phyloP scores from a whole-genome alignment of 495 filamentous ascomycete genomes.

The Daldinia decipiens region DNA sequence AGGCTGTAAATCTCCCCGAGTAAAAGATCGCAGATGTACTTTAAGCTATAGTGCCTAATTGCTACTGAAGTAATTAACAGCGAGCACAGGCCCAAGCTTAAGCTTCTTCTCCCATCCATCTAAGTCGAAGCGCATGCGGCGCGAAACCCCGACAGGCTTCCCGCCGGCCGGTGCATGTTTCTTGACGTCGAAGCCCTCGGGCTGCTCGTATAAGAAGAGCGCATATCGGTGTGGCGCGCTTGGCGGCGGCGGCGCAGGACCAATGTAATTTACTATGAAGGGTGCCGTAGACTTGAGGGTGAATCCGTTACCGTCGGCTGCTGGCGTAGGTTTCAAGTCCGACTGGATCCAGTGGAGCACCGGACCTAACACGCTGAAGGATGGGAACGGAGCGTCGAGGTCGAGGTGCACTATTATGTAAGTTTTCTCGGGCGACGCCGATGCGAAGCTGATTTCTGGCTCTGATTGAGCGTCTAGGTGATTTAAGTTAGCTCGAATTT shows the following conservation, averaged over 20 bases:
- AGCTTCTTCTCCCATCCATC: slow-evolving; percentile 60
- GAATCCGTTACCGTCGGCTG: slow-evolving; percentile 23
- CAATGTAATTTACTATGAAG: slow-evolving; percentile 58
- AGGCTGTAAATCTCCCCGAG: background rate
- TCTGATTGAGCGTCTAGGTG: slow-evolving; percentile 23
- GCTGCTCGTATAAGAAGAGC: slow-evolving; percentile 68
- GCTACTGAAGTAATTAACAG: slow-evolving; percentile 63
- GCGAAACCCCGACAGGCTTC: slow-evolving; percentile 51
- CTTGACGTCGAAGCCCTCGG: slow-evolving; percentile 57
- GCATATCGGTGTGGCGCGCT: slow-evolving; percentile 66
- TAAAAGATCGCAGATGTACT: background rate
- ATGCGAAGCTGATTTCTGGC: slow-evolving; percentile 30
- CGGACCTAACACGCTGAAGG: slow-evolving; percentile 59
- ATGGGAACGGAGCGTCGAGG: slow-evolving; percentile 64
- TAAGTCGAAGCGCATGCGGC: slow-evolving; percentile 63
- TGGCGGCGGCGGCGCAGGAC: slow-evolving; percentile 61
- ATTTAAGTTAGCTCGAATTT: slow-evolving; percentile 5
- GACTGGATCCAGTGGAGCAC: slow-evolving; percentile 64
- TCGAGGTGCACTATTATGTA: slow-evolving; percentile 63
- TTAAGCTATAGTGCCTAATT: slow-evolving; percentile 15
- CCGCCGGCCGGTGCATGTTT: slow-evolving; percentile 52
- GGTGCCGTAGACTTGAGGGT: slow-evolving; percentile 26
- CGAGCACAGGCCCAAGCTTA: slow-evolving; percentile 59
- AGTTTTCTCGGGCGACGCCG: slow-evolving; percentile 27
- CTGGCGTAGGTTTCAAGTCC: slow-evolving; percentile 47